Evolutionary conservation across 1,139 yeast species (phyloP).

Genomic region (Scheffersomyces stambukii): DNA sequence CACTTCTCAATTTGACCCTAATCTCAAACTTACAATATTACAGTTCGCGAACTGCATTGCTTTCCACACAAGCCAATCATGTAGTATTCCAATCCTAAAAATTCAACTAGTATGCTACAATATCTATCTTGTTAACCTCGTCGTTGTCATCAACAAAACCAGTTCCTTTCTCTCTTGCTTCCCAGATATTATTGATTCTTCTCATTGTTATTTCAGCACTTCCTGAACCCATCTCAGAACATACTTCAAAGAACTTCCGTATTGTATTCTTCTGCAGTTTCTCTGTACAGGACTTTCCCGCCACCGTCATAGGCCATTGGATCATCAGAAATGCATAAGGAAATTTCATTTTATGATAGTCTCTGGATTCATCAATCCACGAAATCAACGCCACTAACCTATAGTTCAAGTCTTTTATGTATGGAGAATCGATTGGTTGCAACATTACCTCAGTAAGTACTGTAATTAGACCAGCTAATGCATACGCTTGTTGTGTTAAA

Average conservation of each 20-base stretch:
- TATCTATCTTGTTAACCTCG: constrained; percentile 22
- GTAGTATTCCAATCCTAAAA: too few relatives aligned
- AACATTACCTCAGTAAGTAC: constrained; percentile 23
- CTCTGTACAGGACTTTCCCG: constrained; percentile 49
- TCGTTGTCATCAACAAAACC: constrained; percentile 14
- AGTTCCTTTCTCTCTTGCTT: constrained; percentile 20
- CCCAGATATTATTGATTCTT: constrained; percentile 40
- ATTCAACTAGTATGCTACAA: constrained; percentile 22
- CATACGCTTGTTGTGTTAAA: constrained; percentile 27
- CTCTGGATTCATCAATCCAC: constrained; percentile 16
- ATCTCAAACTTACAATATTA: too few relatives aligned
- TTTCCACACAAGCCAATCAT: background rate
- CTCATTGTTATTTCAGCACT: constrained; percentile 40
- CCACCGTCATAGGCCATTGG: constrained; percentile 55
- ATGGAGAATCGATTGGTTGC: constrained; percentile 28
- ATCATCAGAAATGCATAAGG: constrained; percentile 31
- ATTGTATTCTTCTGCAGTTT: constrained; percentile 38
- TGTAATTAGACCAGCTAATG: constrained; percentile 23
- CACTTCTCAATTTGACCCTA: too few relatives aligned
- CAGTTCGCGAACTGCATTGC: background rate
- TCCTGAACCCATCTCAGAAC: constrained; percentile 42
- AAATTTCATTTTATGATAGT: constrained; percentile 16
- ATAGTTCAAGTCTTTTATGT: constrained; percentile 24
- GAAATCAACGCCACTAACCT: constrained; percentile 19
- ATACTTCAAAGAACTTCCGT: constrained; percentile 33